A percentile compares a stretch with the other conserved stretches of the same genome.
Conservation (phyloP, 139 green algal species). For the Microglena sp. region DNA sequence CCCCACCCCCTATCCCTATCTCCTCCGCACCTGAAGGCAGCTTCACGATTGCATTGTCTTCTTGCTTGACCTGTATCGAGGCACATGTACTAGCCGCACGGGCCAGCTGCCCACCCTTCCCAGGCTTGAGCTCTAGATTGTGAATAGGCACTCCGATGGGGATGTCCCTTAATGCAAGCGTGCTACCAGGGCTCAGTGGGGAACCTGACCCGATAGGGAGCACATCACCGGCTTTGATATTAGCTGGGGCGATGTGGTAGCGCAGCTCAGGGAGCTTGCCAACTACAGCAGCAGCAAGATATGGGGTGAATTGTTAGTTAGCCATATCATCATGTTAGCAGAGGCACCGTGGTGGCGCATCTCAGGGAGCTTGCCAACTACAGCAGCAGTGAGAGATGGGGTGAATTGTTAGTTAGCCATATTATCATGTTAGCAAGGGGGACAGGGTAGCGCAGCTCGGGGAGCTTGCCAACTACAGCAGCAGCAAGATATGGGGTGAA, state of each 20-base stretch:
- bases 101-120: slow-evolving; percentile 61
- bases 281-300: too few relatives aligned
- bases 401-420: too few relatives aligned
- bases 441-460: too few relatives aligned
- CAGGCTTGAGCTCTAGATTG: slow-evolving; percentile 80
- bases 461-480: too few relatives aligned
- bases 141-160: slow-evolving; percentile 56
- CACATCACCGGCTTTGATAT: slow-evolving; percentile 46
- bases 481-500: too few relatives aligned
- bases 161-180: slow-evolving; percentile 55
- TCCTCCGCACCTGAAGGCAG: slow-evolving; percentile 64
- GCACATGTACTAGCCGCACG: slow-evolving; percentile 63
- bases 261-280: slow-evolving; percentile 19
- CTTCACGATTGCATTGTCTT: slow-evolving; percentile 61
- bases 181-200: slow-evolving; percentile 61
- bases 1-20: too few relatives aligned
- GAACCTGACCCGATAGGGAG: slow-evolving; percentile 46
- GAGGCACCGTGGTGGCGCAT: too few relatives aligned
- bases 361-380: too few relatives aligned
- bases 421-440: too few relatives aligned
- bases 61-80: slow-evolving; percentile 44
- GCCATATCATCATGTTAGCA: too few relatives aligned
- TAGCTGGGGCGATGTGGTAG: slow-evolving; percentile 75
- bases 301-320: too few relatives aligned
- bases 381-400: too few relatives aligned